phyloP scores from a whole-genome alignment of 352 stramenopile species.

The Blastocystis sp. region DNA sequence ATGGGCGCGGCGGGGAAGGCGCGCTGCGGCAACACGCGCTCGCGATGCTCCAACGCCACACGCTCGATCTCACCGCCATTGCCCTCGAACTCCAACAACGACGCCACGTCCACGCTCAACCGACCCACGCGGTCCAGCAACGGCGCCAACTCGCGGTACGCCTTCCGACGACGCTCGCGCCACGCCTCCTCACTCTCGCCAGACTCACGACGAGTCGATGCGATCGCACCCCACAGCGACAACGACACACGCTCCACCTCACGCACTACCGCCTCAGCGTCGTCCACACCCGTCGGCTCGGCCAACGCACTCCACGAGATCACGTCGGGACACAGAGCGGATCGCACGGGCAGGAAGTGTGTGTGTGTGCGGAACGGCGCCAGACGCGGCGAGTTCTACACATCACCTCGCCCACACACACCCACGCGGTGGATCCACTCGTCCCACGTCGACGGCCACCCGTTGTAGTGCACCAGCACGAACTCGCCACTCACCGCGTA shows the following conservation, averaged over 20 bases:
- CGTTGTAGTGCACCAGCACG: conserved; percentile 82
- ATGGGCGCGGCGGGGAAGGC: background rate
- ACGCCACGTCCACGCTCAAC: conserved; percentile 1
- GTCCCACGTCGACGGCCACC: conserved; percentile 82
- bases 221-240: conserved; percentile 1
- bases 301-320: conserved; percentile 10
- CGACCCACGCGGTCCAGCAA: conserved; percentile 33
- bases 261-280: background rate
- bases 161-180: background rate
- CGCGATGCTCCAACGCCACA: background rate
- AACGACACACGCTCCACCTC: background rate
- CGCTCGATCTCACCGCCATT: background rate
- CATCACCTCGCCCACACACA: conserved; percentile 3
- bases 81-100: background rate
- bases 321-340: conserved; percentile 28
- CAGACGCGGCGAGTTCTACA: conserved; percentile 79
- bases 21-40: background rate
- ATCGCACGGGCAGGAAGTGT: background rate
- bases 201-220: background rate
- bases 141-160: conserved; percentile 21
- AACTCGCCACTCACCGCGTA: conserved; percentile 78
- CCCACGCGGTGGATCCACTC: conserved; percentile 77
- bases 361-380: conserved; percentile 81
- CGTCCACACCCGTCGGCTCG: conserved; percentile 4
- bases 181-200: background rate